Evolutionary conservation across 371 early-diverging fungal species (phyloP).

Genomic region (Rhizopus sp.): DNA sequence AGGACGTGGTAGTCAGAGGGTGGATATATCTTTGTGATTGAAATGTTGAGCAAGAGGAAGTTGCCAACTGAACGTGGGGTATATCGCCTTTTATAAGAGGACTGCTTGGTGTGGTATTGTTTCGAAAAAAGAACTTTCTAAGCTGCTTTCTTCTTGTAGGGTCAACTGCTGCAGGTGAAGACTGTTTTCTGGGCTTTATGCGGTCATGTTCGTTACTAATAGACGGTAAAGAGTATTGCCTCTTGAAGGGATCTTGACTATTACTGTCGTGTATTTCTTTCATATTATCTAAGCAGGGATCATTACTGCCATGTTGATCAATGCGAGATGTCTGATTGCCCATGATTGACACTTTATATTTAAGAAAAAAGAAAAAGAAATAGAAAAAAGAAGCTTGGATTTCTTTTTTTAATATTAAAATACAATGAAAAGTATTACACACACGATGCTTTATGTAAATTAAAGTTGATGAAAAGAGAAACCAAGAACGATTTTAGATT

Average conservation of each 20-base stretch:
- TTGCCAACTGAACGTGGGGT: not conserved
- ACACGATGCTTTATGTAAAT: no score
- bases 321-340: conserved; percentile 41
- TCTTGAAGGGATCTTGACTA: conserved; percentile 24
- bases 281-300: conserved; percentile 25
- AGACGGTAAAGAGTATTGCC: conserved; percentile 43
- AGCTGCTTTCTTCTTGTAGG: conserved; percentile 8
- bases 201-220: conserved; percentile 24
- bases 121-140: conserved; percentile 14
- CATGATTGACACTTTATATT: conserved; percentile 14
- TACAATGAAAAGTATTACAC: not conserved
- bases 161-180: conserved; percentile 30
- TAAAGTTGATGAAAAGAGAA: no score
- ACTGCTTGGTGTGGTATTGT: conserved; percentile 6
- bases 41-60: conserved; percentile 4
- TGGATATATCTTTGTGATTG: conserved; percentile 7
- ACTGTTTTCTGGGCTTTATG: conserved; percentile 42
- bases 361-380: not conserved
- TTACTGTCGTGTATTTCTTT: conserved; percentile 19
- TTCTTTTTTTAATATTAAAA: not conserved
- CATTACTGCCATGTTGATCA: conserved; percentile 27
- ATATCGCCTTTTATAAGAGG: not conserved
- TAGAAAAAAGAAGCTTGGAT: not conserved
- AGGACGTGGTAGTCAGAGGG: conserved; percentile 11
- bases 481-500: no score